Evolutionary conservation across 2,329 filamentous ascomycete genomes (phyloP).

Genomic region (Dothideomycetes sp.): DNA sequence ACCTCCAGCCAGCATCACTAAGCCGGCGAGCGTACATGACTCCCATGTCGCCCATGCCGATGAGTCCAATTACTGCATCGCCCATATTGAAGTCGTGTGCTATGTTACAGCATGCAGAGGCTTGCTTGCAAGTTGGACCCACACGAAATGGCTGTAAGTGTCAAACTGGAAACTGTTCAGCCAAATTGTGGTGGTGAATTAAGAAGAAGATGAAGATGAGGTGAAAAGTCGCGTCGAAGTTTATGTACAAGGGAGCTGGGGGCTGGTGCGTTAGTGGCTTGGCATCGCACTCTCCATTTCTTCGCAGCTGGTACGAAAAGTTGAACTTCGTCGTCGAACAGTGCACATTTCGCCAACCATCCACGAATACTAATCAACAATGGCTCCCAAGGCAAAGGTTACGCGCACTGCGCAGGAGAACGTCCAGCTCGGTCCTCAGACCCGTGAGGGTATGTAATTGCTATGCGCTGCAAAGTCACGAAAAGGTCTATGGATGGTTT

Average conservation of each 20-base stretch:
- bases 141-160: no score
- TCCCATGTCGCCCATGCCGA: constrained; percentile 99
- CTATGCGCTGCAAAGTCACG: constrained; percentile 15
- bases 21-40: constrained; percentile 92
- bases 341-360: constrained; percentile 6
- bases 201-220: not conserved
- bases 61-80: constrained; percentile 75
- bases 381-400: constrained; percentile 88
- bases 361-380: constrained; percentile 41
- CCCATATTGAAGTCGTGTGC: constrained; percentile 37
- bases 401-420: constrained; percentile 81
- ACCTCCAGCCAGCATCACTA: constrained; percentile 94
- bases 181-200: not conserved
- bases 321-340: not conserved
- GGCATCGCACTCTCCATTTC: not conserved
- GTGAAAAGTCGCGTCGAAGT: not conserved
- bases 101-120: not conserved
- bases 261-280: not conserved
- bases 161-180: no score
- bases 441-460: constrained; percentile 68
- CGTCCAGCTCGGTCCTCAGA: constrained; percentile 93
- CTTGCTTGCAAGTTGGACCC: no score
- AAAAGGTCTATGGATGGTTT: no score
- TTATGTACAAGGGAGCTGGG: no score
- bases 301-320: not conserved